Evolutionary conservation across 78 protist genomes (phyloP).

Genomic region (Guillardia theta): DNA sequence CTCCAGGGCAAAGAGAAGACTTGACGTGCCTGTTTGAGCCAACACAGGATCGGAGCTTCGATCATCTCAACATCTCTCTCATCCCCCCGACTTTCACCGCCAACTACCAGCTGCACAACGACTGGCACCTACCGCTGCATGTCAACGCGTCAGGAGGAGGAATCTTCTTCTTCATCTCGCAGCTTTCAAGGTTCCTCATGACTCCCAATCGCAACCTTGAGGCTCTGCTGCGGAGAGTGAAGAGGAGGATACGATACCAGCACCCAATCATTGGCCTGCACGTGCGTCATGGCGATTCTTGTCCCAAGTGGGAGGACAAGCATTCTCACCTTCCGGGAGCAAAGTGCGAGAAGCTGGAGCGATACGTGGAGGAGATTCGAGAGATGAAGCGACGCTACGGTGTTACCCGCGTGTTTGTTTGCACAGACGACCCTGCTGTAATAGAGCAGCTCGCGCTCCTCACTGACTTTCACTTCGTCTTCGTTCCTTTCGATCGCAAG

Average conservation of each 20-base stretch:
- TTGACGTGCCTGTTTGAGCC: neutral
- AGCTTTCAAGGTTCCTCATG: neutral
- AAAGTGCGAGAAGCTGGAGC: neutral
- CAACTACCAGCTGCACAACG: slow-evolving; percentile 26
- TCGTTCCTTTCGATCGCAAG: neutral
- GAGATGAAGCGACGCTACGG: neutral
- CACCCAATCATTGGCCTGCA: slow-evolving; percentile 29
- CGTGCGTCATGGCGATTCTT: slow-evolving; percentile 30
- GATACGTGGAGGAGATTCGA: neutral
- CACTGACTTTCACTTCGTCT: neutral
- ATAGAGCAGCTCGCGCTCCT: neutral
- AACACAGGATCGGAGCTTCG: too few species aligned
- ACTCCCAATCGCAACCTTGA: neutral
- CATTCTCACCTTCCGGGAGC: slow-evolving; percentile 30
- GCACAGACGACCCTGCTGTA: slow-evolving; percentile 12
- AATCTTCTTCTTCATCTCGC: neutral
- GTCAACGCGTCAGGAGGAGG: slow-evolving; percentile 26
- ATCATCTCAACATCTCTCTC: too few species aligned
- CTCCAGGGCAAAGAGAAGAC: neutral
- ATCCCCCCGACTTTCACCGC: neutral
- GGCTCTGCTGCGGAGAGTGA: neutral
- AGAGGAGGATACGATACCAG: neutral
- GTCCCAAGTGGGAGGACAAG: slow-evolving; percentile 11
- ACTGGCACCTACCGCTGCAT: slow-evolving; percentile 10
- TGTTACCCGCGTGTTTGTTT: neutral